Conservation (phyloP, 2,329 filamentous ascomycete genomes). For the Huntiella moniliformis region DNA sequence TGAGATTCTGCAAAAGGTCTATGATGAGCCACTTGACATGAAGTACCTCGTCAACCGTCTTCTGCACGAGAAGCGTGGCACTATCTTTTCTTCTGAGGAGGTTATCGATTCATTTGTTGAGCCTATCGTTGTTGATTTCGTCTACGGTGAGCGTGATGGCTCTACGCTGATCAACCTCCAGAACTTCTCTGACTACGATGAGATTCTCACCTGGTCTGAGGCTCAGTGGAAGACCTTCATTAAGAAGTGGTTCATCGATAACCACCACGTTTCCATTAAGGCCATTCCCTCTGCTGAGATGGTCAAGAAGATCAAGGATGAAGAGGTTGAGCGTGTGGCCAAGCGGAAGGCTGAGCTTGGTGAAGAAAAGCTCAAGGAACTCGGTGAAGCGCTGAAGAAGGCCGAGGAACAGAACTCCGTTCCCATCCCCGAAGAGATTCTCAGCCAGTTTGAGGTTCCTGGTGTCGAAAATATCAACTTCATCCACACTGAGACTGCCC, state of each 20-base stretch:
- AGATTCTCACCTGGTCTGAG: constrained; percentile 62
- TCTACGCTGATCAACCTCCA: constrained; percentile 47
- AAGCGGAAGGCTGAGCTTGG: constrained; percentile 65
- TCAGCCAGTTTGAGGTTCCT: constrained; percentile 68
- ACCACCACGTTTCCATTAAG: constrained; percentile 70
- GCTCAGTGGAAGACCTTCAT: constrained; percentile 68
- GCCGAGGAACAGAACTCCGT: constrained; percentile 80
- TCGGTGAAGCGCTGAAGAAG: constrained; percentile 56
- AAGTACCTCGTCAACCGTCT: constrained; percentile 78
- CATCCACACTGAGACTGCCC: constrained; percentile 69
- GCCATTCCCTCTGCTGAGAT: constrained; percentile 69
- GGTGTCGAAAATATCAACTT: constrained; percentile 85
- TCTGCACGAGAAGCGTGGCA: constrained; percentile 57
- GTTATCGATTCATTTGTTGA: constrained; percentile 65
- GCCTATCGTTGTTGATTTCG: constrained; percentile 77
- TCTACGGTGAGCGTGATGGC: constrained; percentile 75
- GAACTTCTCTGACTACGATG: constrained; percentile 41
- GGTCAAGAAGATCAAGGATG: constrained; percentile 60
- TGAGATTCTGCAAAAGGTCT: constrained; percentile 63
- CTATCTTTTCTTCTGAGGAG: constrained; percentile 68
- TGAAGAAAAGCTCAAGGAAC: constrained; percentile 56
- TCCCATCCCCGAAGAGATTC: constrained; percentile 63
- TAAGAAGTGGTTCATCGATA: constrained; percentile 67
- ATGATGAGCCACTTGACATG: constrained; percentile 69
- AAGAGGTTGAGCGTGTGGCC: constrained; percentile 62